Conservation (phyloP, 768 basidiomycete genomes). For the Lentinula lateritia region DNA sequence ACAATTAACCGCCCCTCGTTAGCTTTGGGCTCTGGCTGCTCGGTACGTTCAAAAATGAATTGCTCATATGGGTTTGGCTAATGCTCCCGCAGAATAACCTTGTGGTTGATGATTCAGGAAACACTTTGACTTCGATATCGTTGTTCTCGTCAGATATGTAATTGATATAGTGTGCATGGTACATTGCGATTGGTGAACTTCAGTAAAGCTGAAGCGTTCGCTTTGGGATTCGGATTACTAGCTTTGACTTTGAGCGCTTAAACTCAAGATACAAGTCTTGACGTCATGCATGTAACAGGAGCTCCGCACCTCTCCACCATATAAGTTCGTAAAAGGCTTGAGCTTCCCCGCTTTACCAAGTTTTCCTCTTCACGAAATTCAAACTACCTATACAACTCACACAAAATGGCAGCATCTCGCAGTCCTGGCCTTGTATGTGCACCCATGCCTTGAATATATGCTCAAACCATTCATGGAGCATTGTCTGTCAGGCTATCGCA, state of each 20-base stretch:
- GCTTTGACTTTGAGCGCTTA: background rate
- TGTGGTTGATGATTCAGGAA: conserved; percentile 44
- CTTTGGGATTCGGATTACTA: background rate
- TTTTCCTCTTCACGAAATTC: too few species aligned
- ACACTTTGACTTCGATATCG: conserved; percentile 27
- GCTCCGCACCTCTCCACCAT: background rate
- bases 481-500: background rate
- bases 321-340: background rate
- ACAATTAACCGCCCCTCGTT: background rate
- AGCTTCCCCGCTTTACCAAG: background rate
- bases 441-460: background rate
- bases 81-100: conserved; percentile 36
- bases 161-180: background rate
- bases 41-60: conserved; percentile 20
- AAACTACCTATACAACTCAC: background rate
- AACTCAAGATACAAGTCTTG: background rate
- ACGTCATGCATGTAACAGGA: background rate
- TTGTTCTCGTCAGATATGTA: background rate
- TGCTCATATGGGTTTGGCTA: background rate
- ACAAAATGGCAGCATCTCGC: background rate
- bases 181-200: too few species aligned
- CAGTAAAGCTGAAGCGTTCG: too few species aligned
- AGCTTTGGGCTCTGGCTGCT: conserved; percentile 32
- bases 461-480: too few species aligned
- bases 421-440: conserved; percentile 4